A percentile compares a stretch with the other conserved stretches of the same genome.
Evolutionary conservation across 768 basidiomycete genomes (phyloP).

Genomic region (Fistulinella prunicolor): DNA sequence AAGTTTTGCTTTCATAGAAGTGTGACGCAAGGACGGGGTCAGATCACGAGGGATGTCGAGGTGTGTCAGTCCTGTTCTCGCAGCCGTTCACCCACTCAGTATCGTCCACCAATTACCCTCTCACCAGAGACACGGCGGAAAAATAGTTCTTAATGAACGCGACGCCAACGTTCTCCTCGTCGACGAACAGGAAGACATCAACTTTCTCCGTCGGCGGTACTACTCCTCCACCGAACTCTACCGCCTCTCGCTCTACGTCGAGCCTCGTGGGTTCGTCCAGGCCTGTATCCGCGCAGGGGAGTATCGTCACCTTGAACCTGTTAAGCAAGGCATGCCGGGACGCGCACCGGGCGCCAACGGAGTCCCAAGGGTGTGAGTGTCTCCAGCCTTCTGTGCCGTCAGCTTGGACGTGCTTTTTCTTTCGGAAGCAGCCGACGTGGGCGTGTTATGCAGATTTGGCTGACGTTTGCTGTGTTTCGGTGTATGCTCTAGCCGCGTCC

Average conservation of each 20-base stretch:
- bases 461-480: background rate
- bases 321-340: conserved; percentile 24
- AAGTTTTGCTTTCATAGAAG: conserved; percentile 29
- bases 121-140: conserved; percentile 21
- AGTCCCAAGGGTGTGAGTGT: conserved; percentile 6
- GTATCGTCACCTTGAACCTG: conserved; percentile 12
- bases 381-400: no score
- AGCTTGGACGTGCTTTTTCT: background rate
- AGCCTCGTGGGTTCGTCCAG: conserved; percentile 26
- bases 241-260: conserved; percentile 21
- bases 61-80: conserved; percentile 8
- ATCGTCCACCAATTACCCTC: background rate
- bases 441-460: background rate
- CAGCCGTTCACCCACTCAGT: background rate
- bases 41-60: conserved; percentile 20
- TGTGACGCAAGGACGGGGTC: conserved; percentile 18
- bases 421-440: no score
- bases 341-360: background rate
- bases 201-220: conserved; percentile 23
- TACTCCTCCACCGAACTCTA: conserved; percentile 20
- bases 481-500: conserved; percentile 16
- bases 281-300: conserved; percentile 12
- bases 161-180: conserved; percentile 26
- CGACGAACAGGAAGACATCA: conserved; percentile 28
- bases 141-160: conserved; percentile 14